Evolutionary conservation across 2,329 filamentous ascomycete genomes (phyloP).

Genomic region (Verticillium alfalfae): DNA sequence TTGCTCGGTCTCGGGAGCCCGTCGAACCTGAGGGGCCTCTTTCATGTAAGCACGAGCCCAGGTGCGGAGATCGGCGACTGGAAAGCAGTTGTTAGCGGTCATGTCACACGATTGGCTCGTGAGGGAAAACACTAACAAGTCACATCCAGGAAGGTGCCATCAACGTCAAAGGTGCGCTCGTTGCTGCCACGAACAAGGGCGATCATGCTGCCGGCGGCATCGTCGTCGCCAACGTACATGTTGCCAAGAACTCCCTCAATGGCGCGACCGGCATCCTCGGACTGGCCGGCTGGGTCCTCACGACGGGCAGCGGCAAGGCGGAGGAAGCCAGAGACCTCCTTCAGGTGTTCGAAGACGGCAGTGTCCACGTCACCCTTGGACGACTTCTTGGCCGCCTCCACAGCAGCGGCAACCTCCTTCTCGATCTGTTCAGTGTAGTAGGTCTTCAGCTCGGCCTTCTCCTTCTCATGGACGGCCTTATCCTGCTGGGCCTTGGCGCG

Average conservation of each 20-base stretch:
- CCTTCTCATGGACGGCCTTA: constrained; percentile 56
- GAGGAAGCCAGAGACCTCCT: constrained; percentile 73
- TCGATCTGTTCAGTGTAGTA: constrained; percentile 42
- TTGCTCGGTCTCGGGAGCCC: constrained; percentile 14
- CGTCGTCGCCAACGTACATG: constrained; percentile 73
- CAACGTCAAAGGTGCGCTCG: constrained; percentile 60
- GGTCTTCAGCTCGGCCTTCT: background rate
- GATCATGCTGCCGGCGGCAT: constrained; percentile 67
- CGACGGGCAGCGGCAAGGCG: constrained; percentile 72
- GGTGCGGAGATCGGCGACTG: constrained; percentile 25
- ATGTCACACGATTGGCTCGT: background rate
- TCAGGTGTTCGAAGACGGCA: constrained; percentile 57
- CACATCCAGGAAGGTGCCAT: constrained; percentile 58
- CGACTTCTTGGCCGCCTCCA: constrained; percentile 49
- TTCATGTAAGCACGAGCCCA: constrained; percentile 4
- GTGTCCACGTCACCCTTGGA: constrained; percentile 46
- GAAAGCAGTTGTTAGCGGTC: background rate
- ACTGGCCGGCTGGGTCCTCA: constrained; percentile 13
- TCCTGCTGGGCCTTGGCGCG: constrained; percentile 52
- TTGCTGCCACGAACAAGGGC: constrained; percentile 70
- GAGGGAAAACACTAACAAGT: constrained; percentile 55
- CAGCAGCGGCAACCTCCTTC: constrained; percentile 48
- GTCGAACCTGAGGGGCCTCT: constrained; percentile 24
- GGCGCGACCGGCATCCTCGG: constrained; percentile 67
- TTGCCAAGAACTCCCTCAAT: constrained; percentile 74